A percentile compares a stretch with the other conserved stretches of the same genome.
Evolutionary conservation across 352 stramenopile genomes (phyloP).

Genomic region (Globisporangium heterothallicum): DNA sequence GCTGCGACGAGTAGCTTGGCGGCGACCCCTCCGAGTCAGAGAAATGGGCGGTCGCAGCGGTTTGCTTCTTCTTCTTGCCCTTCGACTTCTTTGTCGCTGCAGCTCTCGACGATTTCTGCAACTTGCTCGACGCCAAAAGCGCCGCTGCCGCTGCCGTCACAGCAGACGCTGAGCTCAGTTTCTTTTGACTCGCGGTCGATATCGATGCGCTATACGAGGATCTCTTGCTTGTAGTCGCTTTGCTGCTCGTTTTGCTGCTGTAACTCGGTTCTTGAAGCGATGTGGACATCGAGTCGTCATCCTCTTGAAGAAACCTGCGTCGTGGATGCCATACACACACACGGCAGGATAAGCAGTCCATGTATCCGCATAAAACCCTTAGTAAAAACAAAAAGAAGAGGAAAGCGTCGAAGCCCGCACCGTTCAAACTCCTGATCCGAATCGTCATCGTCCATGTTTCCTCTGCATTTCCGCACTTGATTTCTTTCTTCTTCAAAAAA

Average conservation of each 20-base stretch:
- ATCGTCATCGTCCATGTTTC: constrained; percentile 28
- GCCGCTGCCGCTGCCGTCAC: constrained; percentile 44
- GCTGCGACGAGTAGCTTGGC: constrained; percentile 45
- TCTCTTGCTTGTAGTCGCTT: neutral
- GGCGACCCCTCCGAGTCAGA: constrained; percentile 50
- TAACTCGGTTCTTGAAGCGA: constrained; percentile 12
- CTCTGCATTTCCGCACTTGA: neutral
- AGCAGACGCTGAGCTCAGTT: constrained; percentile 23
- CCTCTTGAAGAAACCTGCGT: constrained; percentile 51
- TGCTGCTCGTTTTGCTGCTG: neutral
- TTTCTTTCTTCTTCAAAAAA: no score
- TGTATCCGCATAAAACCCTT: neutral
- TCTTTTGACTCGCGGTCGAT: neutral
- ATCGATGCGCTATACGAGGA: neutral
- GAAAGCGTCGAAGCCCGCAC: constrained; percentile 18
- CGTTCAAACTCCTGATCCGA: constrained; percentile 61
- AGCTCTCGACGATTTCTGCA: constrained; percentile 22
- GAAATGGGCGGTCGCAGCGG: constrained; percentile 4
- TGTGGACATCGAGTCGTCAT: constrained; percentile 45
- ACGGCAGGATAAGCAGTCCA: neutral
- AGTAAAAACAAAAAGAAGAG: neutral
- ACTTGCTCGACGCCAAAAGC: constrained; percentile 42
- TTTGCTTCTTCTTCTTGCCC: constrained; percentile 15
- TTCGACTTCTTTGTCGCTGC: constrained; percentile 11
- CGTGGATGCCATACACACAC: neutral